Percentiles rank a stretch among this genome's conserved stretches.
These are phyloP conservation scores for Myotisia sp. DNA, from an alignment of 2,329 filamentous ascomycete species.

Conservation along the genomic window DNA sequence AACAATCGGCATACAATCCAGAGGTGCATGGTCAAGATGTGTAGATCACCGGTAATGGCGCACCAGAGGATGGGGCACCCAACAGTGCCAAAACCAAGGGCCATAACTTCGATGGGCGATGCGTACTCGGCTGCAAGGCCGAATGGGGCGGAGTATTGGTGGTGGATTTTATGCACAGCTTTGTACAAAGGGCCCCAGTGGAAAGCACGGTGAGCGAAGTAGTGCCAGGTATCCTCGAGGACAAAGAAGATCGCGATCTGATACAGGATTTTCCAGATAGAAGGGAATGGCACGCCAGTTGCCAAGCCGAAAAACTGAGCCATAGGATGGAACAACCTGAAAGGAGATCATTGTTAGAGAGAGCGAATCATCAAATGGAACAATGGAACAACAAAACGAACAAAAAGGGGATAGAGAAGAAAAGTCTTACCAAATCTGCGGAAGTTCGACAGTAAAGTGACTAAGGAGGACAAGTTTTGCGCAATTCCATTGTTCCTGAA, in stretches of 20 bases:
- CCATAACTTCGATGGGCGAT: slow-evolving; percentile 91
- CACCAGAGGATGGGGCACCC: slow-evolving; percentile 72
- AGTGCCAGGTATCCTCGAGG: slow-evolving; percentile 94
- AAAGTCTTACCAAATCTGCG: slow-evolving; percentile 69
- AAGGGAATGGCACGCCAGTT: slow-evolving; percentile 79
- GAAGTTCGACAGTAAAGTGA: slow-evolving; percentile 95
- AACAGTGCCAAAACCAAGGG: slow-evolving; percentile 77
- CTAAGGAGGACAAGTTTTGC: slow-evolving; percentile 81
- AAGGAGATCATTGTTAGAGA: background rate
- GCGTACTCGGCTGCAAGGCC: slow-evolving; percentile 94
- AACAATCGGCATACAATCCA: slow-evolving; percentile 90
- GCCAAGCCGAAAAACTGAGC: slow-evolving; percentile 83
- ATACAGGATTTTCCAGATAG: slow-evolving; percentile 68
- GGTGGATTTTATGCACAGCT: slow-evolving; percentile 95
- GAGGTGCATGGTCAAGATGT: slow-evolving; percentile 93
- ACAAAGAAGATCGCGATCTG: slow-evolving; percentile 93
- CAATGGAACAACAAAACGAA: no score
- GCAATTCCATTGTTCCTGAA: slow-evolving; percentile 87
- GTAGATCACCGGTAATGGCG: slow-evolving; percentile 67
- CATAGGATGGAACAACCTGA: slow-evolving; percentile 81
- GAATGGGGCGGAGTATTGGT: slow-evolving; percentile 96
- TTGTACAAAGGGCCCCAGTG: slow-evolving; percentile 95
- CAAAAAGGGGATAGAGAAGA: background rate
- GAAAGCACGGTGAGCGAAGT: slow-evolving; percentile 84
- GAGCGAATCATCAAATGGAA: background rate